Percentiles rank a stretch among this genome's conserved stretches.
Evolutionary conservation across 2,329 filamentous ascomycete species (phyloP).

Genomic region (Pseudogymnoascus sp.): DNA sequence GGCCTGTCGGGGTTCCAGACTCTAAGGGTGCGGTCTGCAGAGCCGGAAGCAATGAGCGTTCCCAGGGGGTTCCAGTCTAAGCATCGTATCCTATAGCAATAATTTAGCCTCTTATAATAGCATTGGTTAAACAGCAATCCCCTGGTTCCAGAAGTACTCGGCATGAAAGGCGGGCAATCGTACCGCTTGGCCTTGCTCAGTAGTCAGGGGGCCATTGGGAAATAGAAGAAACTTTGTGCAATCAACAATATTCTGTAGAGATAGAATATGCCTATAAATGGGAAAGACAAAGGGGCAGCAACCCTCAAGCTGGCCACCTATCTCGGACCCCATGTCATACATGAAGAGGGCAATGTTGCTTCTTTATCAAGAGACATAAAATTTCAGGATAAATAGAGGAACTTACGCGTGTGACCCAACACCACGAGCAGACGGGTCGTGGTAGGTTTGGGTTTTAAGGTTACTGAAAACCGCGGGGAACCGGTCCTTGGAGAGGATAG

Average conservation of each 20-base stretch:
- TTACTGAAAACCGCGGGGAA: slow-evolving; percentile 60
- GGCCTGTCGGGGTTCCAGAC: slow-evolving; percentile 77
- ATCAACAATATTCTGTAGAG: neutral
- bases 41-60: slow-evolving; percentile 74
- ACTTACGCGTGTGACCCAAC: slow-evolving; percentile 49
- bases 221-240: neutral
- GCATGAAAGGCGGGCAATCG: neutral
- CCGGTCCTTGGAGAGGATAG: slow-evolving; percentile 58
- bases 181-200: neutral
- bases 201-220: neutral
- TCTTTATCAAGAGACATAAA: neutral
- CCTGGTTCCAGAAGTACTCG: neutral
- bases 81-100: slow-evolving; percentile 54
- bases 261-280: neutral
- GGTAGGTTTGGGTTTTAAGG: slow-evolving; percentile 64
- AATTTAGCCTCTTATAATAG: neutral
- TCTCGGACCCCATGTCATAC: too few relatives aligned
- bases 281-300: neutral
- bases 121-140: neutral
- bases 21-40: slow-evolving; percentile 60
- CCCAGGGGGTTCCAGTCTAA: slow-evolving; percentile 88
- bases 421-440: slow-evolving; percentile 48
- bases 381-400: neutral
- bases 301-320: too few relatives aligned
- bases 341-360: neutral